Percentiles rank a stretch among this genome's conserved stretches.
phyloP scores from a whole-genome alignment of 768 basidiomycete genomes.

The Rossbeevera mucosa region DNA sequence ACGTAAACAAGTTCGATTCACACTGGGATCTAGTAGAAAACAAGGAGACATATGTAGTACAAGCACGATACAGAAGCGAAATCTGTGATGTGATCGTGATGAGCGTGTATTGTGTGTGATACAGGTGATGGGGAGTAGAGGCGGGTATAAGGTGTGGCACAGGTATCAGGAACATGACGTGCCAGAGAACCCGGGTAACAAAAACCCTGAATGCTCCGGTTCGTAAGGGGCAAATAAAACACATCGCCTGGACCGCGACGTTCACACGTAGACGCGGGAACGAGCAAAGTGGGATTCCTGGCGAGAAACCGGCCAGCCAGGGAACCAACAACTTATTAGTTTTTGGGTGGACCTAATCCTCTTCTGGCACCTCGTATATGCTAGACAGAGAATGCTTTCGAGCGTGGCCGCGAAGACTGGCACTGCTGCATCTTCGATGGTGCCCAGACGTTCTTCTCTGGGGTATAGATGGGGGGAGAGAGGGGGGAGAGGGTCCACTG shows the following conservation, averaged over 20 bases:
- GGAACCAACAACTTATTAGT: neutral
- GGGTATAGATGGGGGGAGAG: slow-evolving; percentile 4
- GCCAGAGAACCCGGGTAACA: slow-evolving; percentile 9
- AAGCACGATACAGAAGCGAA: slow-evolving; percentile 17
- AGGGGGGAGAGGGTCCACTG: slow-evolving; percentile 10
- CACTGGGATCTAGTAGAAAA: neutral
- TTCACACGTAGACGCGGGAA: slow-evolving; percentile 10
- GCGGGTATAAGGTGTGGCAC: slow-evolving; percentile 29
- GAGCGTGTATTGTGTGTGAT: slow-evolving; percentile 23
- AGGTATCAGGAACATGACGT: slow-evolving; percentile 28
- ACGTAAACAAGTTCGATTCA: neutral
- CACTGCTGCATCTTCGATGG: slow-evolving; percentile 29
- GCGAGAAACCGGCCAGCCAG: slow-evolving; percentile 20
- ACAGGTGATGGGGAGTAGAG: slow-evolving; percentile 21
- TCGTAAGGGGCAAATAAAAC: slow-evolving; percentile 21
- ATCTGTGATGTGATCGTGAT: slow-evolving; percentile 14
- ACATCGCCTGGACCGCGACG: slow-evolving; percentile 20
- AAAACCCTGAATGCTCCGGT: slow-evolving; percentile 12
- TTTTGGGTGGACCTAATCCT: slow-evolving; percentile 17
- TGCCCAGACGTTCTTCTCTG: slow-evolving; percentile 21
- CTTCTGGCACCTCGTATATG: slow-evolving; percentile 31
- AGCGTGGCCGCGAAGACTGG: slow-evolving; percentile 29
- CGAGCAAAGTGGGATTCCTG: slow-evolving; percentile 13
- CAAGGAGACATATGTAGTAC: slow-evolving; percentile 10
- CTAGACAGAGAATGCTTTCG: slow-evolving; percentile 31